These are phyloP conservation scores for Metarhizium anisopliae DNA, from an alignment of 2,329 filamentous ascomycete species.

Conservation along the genomic window DNA sequence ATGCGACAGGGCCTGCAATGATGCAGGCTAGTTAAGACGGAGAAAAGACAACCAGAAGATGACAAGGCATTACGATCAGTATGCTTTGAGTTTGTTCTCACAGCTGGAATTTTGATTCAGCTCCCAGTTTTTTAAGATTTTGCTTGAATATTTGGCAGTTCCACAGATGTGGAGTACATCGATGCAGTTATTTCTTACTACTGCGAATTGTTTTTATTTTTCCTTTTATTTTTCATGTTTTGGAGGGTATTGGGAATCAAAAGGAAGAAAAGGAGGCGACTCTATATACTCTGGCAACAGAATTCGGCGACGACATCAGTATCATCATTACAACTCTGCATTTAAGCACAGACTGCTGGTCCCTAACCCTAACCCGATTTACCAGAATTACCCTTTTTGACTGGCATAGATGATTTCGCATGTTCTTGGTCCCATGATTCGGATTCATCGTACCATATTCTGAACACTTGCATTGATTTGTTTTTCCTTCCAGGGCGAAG, in stretches of 20 bases:
- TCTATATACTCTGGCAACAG: constrained; percentile 24
- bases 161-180: not conserved
- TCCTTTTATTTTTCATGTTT: constrained; percentile 6
- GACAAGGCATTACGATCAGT: not conserved
- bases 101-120: not conserved
- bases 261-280: constrained; percentile 14
- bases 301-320: constrained; percentile 15
- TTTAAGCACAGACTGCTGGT: not conserved
- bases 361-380: constrained; percentile 7
- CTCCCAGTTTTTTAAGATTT: not conserved
- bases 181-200: not conserved
- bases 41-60: not conserved
- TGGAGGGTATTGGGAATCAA: not conserved
- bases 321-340: not conserved
- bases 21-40: constrained; percentile 20
- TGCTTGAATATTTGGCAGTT: not conserved
- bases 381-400: not conserved
- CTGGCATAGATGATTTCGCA: not conserved
- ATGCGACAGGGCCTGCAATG: constrained; percentile 15
- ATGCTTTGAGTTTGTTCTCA: not conserved
- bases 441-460: not conserved
- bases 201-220: constrained; percentile 3
- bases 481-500: not conserved
- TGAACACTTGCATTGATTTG: not conserved
- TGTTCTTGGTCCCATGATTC: not conserved